A percentile compares a stretch with the other conserved stretches of the same genome.
These are phyloP conservation scores for Macadamia integrifolia DNA, from an alignment of 164 flowering plant genomes.

Conservation along the genomic window DNA sequence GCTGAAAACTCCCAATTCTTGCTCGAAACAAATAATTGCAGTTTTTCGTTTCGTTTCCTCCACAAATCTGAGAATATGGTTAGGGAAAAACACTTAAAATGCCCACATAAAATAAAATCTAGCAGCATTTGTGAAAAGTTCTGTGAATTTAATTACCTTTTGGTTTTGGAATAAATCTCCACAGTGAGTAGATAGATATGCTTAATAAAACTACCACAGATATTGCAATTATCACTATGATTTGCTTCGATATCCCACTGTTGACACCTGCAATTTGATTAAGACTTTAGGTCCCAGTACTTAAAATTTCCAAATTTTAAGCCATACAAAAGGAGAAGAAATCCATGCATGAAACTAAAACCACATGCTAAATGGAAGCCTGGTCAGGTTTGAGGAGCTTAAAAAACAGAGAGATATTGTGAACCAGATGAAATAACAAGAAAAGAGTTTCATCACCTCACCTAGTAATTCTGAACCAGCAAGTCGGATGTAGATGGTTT, in stretches of 20 bases:
- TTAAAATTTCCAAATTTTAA: neutral
- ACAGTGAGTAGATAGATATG: conserved; percentile 19
- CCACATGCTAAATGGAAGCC: no score
- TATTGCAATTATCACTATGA: conserved; percentile 18
- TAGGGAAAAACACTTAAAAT: neutral
- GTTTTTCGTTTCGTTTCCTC: conserved; percentile 12
- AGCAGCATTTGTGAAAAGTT: neutral
- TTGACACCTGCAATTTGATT: conserved; percentile 14
- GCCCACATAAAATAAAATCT: neutral
- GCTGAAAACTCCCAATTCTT: conserved; percentile 27
- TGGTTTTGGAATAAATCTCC: conserved; percentile 30
- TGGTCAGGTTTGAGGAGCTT: neutral
- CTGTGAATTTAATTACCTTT: conserved; percentile 22
- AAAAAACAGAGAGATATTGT: neutral
- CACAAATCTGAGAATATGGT: conserved; percentile 6
- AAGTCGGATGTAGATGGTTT: conserved; percentile 8
- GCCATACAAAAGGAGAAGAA: no score
- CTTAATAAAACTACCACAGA: conserved; percentile 18
- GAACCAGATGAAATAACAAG: no score
- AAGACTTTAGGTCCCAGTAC: neutral
- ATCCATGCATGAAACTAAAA: no score
- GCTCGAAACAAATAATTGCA: conserved; percentile 10
- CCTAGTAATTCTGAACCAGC: conserved; percentile 43
- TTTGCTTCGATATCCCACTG: conserved; percentile 12
- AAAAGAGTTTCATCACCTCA: conserved; percentile 9